These are phyloP conservation scores for Saccharomycopsis synnaedendra DNA, from an alignment of 805 yeast species.

Conservation along the genomic window DNA sequence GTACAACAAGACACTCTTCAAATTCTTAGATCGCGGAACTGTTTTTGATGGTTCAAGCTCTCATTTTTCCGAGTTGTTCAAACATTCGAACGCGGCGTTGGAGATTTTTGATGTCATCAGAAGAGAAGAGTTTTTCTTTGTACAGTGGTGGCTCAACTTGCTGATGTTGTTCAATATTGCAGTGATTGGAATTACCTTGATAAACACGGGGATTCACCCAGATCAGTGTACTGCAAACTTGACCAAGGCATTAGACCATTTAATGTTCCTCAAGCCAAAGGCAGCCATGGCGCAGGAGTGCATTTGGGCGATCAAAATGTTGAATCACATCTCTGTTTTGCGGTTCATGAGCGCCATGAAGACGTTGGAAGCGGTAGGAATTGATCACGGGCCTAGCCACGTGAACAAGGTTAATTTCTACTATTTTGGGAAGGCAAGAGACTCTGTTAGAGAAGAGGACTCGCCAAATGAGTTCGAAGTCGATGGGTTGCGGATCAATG, in stretches of 20 bases:
- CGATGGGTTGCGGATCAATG: neutral
- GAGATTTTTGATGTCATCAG: neutral
- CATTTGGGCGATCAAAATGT: slow-evolving; percentile 48
- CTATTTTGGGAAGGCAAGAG: slow-evolving; percentile 35
- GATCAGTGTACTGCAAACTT: slow-evolving; percentile 11
- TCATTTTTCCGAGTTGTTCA: neutral
- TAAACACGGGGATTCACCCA: slow-evolving; percentile 30
- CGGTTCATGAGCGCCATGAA: slow-evolving; percentile 31
- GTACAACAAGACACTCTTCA: neutral
- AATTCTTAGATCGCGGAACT: neutral
- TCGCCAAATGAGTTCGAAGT: neutral
- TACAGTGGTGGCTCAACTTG: slow-evolving; percentile 44
- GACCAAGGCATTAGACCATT: neutral
- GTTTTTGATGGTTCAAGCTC: neutral
- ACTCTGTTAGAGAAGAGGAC: slow-evolving; percentile 3
- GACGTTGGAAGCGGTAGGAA: slow-evolving; percentile 31
- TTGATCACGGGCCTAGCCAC: slow-evolving; percentile 40
- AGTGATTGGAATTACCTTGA: slow-evolving; percentile 28
- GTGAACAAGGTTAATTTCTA: slow-evolving; percentile 37
- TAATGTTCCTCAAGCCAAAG: neutral
- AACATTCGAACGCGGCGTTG: neutral
- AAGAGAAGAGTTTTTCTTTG: neutral
- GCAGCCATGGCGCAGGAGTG: neutral
- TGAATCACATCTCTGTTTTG: slow-evolving; percentile 38
- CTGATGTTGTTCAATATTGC: slow-evolving; percentile 35